Percentiles rank a stretch among this genome's conserved stretches.
These are phyloP conservation scores for Kodamaea plutei DNA, from an alignment of 1,139 yeast genomes.

Conservation along the genomic window DNA sequence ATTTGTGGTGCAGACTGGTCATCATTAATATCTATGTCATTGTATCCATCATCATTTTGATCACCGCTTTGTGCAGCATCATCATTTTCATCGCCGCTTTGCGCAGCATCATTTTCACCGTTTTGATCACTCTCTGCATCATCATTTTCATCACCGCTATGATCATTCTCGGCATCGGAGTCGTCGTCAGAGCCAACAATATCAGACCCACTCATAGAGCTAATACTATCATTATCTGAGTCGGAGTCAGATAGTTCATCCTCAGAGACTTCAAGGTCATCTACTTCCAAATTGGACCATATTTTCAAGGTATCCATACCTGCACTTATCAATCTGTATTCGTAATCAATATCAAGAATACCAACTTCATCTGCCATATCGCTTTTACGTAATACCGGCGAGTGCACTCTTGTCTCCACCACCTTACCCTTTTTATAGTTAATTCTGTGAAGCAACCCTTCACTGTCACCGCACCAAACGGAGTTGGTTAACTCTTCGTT, in stretches of 20 bases:
- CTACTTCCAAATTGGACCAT: constrained; percentile 48
- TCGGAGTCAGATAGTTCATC: constrained; percentile 11
- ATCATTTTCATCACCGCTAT: constrained; percentile 7
- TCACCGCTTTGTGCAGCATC: constrained; percentile 11
- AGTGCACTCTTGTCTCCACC: constrained; percentile 65
- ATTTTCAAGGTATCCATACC: constrained; percentile 78
- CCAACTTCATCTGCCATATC: constrained; percentile 59
- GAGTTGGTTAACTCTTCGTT: constrained; percentile 45
- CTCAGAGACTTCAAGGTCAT: constrained; percentile 16
- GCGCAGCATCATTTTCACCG: constrained; percentile 7
- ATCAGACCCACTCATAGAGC: constrained; percentile 10
- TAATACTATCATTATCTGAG: constrained; percentile 17
- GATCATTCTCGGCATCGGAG: constrained; percentile 6
- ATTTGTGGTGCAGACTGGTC: constrained; percentile 8
- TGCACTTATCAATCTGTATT: constrained; percentile 73
- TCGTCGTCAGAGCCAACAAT: constrained; percentile 12
- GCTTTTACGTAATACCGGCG: constrained; percentile 39
- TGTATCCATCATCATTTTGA: constrained; percentile 12
- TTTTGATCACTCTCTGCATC: constrained; percentile 13
- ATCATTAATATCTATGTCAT: constrained; percentile 1
- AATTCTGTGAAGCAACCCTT: constrained; percentile 70
- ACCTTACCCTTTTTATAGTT: constrained; percentile 63
- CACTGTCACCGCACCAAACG: constrained; percentile 83
- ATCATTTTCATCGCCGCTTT: constrained; percentile 4
- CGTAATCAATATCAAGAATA: constrained; percentile 70